phyloP scores from a whole-genome alignment of 1,284 basidiomycete genomes.

The Meira miltonrushii region DNA sequence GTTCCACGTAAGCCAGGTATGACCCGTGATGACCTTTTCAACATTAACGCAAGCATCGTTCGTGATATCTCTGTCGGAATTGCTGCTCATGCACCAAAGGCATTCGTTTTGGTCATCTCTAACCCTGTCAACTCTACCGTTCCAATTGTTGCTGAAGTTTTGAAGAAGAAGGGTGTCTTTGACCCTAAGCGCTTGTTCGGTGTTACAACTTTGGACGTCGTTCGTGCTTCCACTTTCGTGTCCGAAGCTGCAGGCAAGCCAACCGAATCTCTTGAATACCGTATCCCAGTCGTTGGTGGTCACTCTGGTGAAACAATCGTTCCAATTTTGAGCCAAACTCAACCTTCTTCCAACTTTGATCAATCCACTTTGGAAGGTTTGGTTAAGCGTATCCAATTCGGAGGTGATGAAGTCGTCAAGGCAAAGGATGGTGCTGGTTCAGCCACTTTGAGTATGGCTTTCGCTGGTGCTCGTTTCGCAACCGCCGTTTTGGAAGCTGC shows the following conservation, averaged over 20 bases:
- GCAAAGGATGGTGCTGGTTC: constrained; percentile 84
- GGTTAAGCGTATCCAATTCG: constrained; percentile 81
- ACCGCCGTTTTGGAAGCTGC: constrained; percentile 45
- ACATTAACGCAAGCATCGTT: constrained; percentile 97
- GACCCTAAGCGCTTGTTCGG: constrained; percentile 82
- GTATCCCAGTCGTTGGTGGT: constrained; percentile 85
- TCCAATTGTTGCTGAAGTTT: constrained; percentile 88
- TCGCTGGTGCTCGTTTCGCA: constrained; percentile 54
- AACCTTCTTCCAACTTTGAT: constrained; percentile 38
- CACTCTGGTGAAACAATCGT: constrained; percentile 96
- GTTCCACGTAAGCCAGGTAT: constrained; percentile 76
- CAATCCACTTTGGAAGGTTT: constrained; percentile 61
- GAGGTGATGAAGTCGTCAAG: constrained; percentile 85
- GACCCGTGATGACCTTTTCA: constrained; percentile 85
- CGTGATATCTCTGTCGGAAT: constrained; percentile 84
- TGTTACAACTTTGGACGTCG: constrained; percentile 96
- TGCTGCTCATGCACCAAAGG: constrained; percentile 79
- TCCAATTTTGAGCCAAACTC: constrained; percentile 80
- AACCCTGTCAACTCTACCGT: constrained; percentile 95
- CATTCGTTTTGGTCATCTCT: constrained; percentile 90
- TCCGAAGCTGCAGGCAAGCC: constrained; percentile 69
- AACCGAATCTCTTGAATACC: constrained; percentile 57
- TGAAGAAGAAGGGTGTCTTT: constrained; percentile 86
- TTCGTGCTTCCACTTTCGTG: constrained; percentile 92
- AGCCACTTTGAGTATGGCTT: constrained; percentile 90